Percentiles rank a stretch among this genome's conserved stretches.
phyloP scores from a whole-genome alignment of 306 rosid species.

The Sindora glabra region DNA sequence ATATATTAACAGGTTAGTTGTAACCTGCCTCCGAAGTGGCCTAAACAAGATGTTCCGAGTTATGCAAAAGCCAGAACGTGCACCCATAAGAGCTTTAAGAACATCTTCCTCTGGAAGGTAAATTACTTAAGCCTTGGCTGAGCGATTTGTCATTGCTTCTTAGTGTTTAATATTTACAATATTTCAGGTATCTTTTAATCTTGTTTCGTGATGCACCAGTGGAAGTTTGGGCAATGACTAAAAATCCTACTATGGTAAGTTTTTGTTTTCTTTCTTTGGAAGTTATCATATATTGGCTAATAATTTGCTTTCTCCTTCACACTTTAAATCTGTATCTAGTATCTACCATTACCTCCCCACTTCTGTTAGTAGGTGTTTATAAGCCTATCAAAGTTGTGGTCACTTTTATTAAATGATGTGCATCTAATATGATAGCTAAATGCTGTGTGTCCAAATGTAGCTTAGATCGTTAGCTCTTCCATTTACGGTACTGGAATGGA shows the following conservation, averaged over 20 bases:
- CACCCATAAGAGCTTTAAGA: slow-evolving; percentile 92
- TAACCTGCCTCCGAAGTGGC: slow-evolving; percentile 95
- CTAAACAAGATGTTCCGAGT: slow-evolving; percentile 83
- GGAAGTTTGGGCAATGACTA: slow-evolving; percentile 99
- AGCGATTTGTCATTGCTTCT: slow-evolving; percentile 7
- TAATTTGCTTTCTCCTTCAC: slow-evolving; percentile 8
- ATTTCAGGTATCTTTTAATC: slow-evolving; percentile 87
- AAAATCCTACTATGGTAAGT: slow-evolving; percentile 92
- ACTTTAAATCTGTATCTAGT: too few species aligned
- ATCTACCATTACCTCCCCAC: neutral
- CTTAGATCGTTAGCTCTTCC: slow-evolving; percentile 99
- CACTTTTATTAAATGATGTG: neutral
- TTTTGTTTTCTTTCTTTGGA: too few species aligned
- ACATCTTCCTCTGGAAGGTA: slow-evolving; percentile 99
- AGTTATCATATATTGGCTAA: too few species aligned
- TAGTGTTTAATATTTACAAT: slow-evolving; percentile 13
- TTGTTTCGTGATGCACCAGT: slow-evolving; percentile 98
- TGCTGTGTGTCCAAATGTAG: slow-evolving; percentile 71
- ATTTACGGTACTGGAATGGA: slow-evolving; percentile 99
- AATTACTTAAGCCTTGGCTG: slow-evolving; percentile 29
- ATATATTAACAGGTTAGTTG: slow-evolving; percentile 73
- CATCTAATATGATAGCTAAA: slow-evolving; percentile 1
- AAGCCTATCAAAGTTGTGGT: neutral
- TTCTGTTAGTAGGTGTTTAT: neutral
- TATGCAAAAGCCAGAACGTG: slow-evolving; percentile 96